Evolutionary conservation across 148 eudicot species (phyloP).

Genomic region (Fagopyrum tataricum): DNA sequence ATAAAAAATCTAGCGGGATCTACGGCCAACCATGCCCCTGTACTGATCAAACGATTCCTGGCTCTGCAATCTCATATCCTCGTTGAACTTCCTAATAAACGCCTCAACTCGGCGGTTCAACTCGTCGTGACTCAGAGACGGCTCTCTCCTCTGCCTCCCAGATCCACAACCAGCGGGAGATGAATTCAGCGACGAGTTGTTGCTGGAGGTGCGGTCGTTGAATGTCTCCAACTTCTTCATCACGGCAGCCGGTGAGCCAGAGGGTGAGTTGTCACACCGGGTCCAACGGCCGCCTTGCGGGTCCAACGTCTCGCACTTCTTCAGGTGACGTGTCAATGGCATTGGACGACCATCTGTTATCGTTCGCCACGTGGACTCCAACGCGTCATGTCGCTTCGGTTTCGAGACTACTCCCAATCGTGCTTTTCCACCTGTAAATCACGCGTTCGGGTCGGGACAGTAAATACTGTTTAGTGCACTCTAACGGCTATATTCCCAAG

Average conservation of each 20-base stretch:
- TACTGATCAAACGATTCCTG: slow-evolving; percentile 62
- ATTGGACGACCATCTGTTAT: slow-evolving; percentile 66
- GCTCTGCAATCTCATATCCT: slow-evolving; percentile 80
- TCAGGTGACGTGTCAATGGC: slow-evolving; percentile 56
- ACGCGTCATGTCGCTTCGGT: slow-evolving; percentile 56
- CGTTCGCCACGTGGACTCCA: slow-evolving; percentile 78
- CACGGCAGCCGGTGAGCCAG: slow-evolving; percentile 16
- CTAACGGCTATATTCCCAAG: slow-evolving; percentile 3
- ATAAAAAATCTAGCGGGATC: slow-evolving; percentile 18
- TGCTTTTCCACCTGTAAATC: slow-evolving; percentile 36
- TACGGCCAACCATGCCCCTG: slow-evolving; percentile 64
- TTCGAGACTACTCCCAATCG: slow-evolving; percentile 37
- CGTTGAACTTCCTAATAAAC: slow-evolving; percentile 75
- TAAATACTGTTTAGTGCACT: background rate
- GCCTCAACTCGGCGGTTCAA: slow-evolving; percentile 86
- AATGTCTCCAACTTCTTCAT: slow-evolving; percentile 57
- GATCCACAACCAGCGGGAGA: slow-evolving; percentile 16
- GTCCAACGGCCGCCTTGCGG: background rate
- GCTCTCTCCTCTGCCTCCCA: slow-evolving; percentile 45
- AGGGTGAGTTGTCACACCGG: slow-evolving; percentile 28
- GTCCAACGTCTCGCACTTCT: slow-evolving; percentile 47
- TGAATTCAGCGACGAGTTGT: slow-evolving; percentile 17
- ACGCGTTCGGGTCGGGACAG: background rate
- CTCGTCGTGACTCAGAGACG: slow-evolving; percentile 75
- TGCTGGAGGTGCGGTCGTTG: slow-evolving; percentile 36